Evolutionary conservation across 2,329 filamentous ascomycete genomes (phyloP).

Genomic region (Apiospora kogelbergensis): DNA sequence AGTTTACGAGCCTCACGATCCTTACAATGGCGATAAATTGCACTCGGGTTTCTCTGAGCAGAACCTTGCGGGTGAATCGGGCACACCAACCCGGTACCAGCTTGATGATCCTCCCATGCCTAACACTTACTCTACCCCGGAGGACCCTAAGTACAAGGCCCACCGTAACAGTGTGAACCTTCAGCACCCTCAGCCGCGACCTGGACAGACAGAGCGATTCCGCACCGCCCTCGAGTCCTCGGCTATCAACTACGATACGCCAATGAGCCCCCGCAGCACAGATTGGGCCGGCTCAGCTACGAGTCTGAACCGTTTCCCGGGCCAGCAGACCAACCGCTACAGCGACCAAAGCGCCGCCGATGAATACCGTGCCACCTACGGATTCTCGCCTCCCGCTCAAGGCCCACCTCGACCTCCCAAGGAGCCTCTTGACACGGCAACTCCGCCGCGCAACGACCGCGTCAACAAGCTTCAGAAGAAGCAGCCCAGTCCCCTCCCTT

Average conservation of each 20-base stretch:
- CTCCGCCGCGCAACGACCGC: conserved; percentile 47
- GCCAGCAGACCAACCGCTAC: conserved; percentile 46
- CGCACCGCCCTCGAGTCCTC: conserved; percentile 72
- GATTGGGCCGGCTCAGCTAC: conserved; percentile 64
- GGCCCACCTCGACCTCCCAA: conserved; percentile 62
- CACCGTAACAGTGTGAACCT: conserved; percentile 79
- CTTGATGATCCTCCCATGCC: conserved; percentile 44
- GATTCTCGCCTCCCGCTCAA: conserved; percentile 41
- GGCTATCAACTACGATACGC: conserved; percentile 65
- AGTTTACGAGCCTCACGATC: conserved; percentile 55
- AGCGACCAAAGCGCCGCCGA: conserved; percentile 47
- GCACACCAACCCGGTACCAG: conserved; percentile 20
- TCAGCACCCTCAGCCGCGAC: conserved; percentile 76
- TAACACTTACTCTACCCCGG: conserved; percentile 55
- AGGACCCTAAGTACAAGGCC: conserved; percentile 78
- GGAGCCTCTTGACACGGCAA: conserved; percentile 54
- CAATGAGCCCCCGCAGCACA: conserved; percentile 59
- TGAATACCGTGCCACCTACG: conserved; percentile 35
- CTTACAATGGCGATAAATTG: conserved; percentile 61
- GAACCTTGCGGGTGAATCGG: conserved; percentile 37
- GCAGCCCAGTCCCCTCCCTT: conserved; percentile 51
- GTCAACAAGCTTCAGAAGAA: conserved; percentile 52
- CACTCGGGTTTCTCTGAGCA: conserved; percentile 57
- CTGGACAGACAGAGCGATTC: conserved; percentile 72
- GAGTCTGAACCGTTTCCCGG: conserved; percentile 54